Evolutionary conservation across 495 filamentous ascomycete genomes (phyloP).

Genomic region (Astrocystis sublimbata): DNA sequence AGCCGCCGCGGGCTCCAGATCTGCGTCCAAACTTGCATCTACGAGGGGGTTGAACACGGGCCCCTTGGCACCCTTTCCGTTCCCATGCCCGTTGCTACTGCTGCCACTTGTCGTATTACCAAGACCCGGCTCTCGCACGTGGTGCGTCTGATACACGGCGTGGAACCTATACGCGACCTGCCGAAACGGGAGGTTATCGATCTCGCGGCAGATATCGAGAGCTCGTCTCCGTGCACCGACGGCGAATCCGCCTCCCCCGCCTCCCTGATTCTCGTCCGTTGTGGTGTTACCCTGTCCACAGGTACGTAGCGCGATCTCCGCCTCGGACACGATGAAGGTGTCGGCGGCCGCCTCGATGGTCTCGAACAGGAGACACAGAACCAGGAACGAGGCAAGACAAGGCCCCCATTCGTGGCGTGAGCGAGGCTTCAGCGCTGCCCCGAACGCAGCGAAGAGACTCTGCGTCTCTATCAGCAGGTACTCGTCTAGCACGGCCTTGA

Average conservation of each 20-base stretch:
- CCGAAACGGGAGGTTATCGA: slow-evolving; percentile 55
- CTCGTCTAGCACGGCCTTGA: slow-evolving; percentile 54
- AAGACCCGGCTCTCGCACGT: slow-evolving; percentile 38
- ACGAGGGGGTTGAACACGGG: slow-evolving; percentile 46
- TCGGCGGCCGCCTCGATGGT: slow-evolving; percentile 51
- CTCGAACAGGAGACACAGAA: slow-evolving; percentile 56
- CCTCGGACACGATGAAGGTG: slow-evolving; percentile 50
- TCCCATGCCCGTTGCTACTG: not conserved
- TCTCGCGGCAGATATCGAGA: slow-evolving; percentile 40
- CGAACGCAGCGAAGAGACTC: slow-evolving; percentile 47
- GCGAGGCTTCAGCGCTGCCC: slow-evolving; percentile 50
- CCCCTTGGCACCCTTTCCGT: not conserved
- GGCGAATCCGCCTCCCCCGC: slow-evolving; percentile 39
- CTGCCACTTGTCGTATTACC: not conserved
- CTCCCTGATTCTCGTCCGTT: slow-evolving; percentile 38
- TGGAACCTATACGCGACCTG: slow-evolving; percentile 57
- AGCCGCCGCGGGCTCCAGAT: slow-evolving; percentile 40
- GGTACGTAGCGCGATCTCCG: slow-evolving; percentile 43
- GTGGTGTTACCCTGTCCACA: slow-evolving; percentile 9
- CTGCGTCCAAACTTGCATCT: slow-evolving; percentile 37
- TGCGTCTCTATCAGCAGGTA: slow-evolving; percentile 47
- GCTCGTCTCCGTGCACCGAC: slow-evolving; percentile 8
- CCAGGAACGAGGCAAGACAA: slow-evolving; percentile 51
- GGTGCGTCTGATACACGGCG: slow-evolving; percentile 54
- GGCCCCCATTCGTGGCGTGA: slow-evolving; percentile 51